These are phyloP conservation scores for Xylaria scruposa DNA, from an alignment of 495 filamentous ascomycete genomes.

Conservation along the genomic window DNA sequence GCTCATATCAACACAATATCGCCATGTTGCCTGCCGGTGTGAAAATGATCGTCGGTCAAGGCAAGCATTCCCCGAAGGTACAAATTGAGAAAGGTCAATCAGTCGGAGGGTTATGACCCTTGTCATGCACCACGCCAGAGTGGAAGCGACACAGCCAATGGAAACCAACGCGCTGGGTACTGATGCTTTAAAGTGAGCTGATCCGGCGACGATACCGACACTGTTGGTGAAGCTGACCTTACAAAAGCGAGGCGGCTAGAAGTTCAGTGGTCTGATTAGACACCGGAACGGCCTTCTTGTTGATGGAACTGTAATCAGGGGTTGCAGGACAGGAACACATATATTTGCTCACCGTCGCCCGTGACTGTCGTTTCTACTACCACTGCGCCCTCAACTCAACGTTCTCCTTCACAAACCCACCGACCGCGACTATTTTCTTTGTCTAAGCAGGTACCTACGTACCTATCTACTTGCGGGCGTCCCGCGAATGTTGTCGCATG, in stretches of 20 bases:
- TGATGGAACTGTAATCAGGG: slow-evolving; percentile 23
- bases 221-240: slow-evolving; percentile 25
- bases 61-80: slow-evolving; percentile 20
- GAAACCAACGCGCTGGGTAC: slow-evolving; percentile 25
- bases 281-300: slow-evolving; percentile 24
- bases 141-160: slow-evolving; percentile 27
- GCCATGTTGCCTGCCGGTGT: slow-evolving; percentile 14
- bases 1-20: background rate
- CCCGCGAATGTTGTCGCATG: background rate
- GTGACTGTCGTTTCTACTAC: slow-evolving; percentile 5
- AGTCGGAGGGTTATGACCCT: slow-evolving; percentile 18
- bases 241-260: slow-evolving; percentile 22
- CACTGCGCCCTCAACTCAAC: slow-evolving; percentile 16
- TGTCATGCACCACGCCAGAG: slow-evolving; percentile 24
- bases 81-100: slow-evolving; percentile 23
- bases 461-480: background rate
- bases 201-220: slow-evolving; percentile 24
- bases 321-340: slow-evolving; percentile 25
- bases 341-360: slow-evolving; percentile 26
- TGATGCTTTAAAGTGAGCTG: slow-evolving; percentile 25
- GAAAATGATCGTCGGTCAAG: slow-evolving; percentile 14
- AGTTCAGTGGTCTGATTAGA: slow-evolving; percentile 26
- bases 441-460: background rate
- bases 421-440: background rate
- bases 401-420: slow-evolving; percentile 5